Evolutionary conservation across 2,329 filamentous ascomycete species (phyloP).

Genomic region (Pestalotiopsis sp.): DNA sequence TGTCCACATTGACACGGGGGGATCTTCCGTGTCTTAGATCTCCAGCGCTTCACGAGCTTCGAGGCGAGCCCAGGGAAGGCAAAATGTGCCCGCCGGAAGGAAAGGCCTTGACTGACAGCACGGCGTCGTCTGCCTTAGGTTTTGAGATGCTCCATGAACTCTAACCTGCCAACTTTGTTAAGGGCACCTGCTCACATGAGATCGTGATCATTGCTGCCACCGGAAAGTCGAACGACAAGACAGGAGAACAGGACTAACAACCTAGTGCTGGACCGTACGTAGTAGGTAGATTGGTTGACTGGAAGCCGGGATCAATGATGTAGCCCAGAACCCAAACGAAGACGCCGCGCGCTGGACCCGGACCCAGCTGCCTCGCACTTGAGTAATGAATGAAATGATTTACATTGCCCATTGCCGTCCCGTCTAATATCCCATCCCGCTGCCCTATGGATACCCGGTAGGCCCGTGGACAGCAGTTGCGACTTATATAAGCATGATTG

Average conservation of each 20-base stretch:
- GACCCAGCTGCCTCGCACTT: not conserved
- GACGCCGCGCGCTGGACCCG: not conserved
- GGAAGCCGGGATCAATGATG: not conserved
- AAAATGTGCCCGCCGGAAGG: not conserved
- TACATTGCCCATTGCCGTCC: not conserved
- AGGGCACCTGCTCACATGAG: not conserved
- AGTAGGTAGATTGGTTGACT: not conserved
- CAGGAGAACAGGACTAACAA: not conserved
- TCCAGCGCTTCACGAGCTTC: not conserved
- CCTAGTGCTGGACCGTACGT: too few relatives aligned
- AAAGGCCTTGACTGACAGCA: not conserved
- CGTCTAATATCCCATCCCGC: too few relatives aligned
- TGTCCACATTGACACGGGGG: conserved; percentile 5
- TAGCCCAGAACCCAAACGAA: not conserved
- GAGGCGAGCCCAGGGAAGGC: not conserved
- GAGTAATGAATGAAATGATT: not conserved
- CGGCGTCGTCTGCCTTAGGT: not conserved
- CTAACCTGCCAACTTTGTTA: not conserved
- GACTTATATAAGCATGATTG: not conserved
- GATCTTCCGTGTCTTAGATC: not conserved
- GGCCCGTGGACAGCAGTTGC: not conserved
- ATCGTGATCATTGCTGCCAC: not conserved
- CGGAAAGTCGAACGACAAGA: not conserved
- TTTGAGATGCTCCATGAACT: not conserved
- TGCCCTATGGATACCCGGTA: too few relatives aligned